Base-by-base conservation (phyloP, 1,284 basidiomycete genomes). In the Tremellales sp. region DNA sequence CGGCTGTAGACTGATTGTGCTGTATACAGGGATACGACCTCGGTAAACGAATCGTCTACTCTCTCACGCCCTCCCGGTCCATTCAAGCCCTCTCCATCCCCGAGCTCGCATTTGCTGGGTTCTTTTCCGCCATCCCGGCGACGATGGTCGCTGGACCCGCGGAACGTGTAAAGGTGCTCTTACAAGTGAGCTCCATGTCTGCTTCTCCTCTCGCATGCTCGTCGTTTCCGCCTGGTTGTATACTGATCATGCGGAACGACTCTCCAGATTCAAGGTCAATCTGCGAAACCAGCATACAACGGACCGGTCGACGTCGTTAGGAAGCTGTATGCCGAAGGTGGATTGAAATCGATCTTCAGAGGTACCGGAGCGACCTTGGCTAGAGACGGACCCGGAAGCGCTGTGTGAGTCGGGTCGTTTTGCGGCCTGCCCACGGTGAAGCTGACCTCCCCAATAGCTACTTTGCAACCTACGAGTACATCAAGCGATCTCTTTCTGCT, bases 401-500 rank as follows among this genome's bases (percentile, higher is more conserved):
- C 95, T 56, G 93, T 88, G 85, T 95, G 74, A 68, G 87, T 81
- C 3, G 29, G 16, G 25, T 27, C 18, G 24, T 36, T 27, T 41
- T 24, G 29, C 16, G 14, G n/a, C n/a, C 16, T 31, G 16, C 10
- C 29, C 32, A 14, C 31, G 39, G 32, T 14, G 32, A 43, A 50
- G 42, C 37, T 45, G 36, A 43, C 16, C 33, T 12, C 18, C 21
- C 25, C 5, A 4, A 40, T 66, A 93, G 89, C 38, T 97, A 98
- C 77, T 99, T 99, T 70, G 90, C 89, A 25, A 87, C 92, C 5
- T 99, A 99, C 72, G 95, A 99, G 75, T 79, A 90, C 32, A 84
- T 89, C 48, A 98, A 98, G 77, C 87, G 86, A 64, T 71, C 79
- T 8, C 74, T 99, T 50, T 77, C 78, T 12, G 46, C 50, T 24